Evolutionary conservation across 495 filamentous ascomycete genomes (phyloP).

Genomic region (Penicillium goetzii): DNA sequence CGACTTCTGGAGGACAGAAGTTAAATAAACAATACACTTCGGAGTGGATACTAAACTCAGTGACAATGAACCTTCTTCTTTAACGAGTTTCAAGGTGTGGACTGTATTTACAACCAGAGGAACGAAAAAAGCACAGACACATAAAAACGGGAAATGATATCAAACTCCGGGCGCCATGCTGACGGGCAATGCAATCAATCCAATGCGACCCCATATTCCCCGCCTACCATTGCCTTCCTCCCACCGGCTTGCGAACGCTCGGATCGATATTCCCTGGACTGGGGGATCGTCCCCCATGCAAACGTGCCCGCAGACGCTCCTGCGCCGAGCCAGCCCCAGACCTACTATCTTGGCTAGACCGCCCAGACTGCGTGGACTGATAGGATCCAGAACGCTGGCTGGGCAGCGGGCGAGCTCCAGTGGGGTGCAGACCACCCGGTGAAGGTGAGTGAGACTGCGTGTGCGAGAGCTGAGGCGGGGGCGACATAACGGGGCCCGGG

Average conservation of each 20-base stretch:
- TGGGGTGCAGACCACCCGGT: constrained; percentile 38
- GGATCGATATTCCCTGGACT: constrained; percentile 42
- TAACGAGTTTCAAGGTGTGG: neutral
- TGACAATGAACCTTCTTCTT: neutral
- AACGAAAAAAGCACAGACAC: neutral
- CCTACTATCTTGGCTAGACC: constrained; percentile 48
- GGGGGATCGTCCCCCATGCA: constrained; percentile 59
- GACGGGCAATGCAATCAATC: constrained; percentile 24
- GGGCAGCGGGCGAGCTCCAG: constrained; percentile 61
- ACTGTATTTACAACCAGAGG: constrained; percentile 7
- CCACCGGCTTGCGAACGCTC: constrained; percentile 43
- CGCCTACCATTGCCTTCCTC: constrained; percentile 26
- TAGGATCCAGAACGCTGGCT: constrained; percentile 75
- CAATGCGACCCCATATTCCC: constrained; percentile 10
- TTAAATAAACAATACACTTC: neutral
- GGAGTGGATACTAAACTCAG: neutral
- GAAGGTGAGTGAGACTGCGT: constrained; percentile 26
- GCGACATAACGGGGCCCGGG: constrained; percentile 23
- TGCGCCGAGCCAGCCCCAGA: constrained; percentile 58
- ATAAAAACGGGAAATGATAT: constrained; percentile 7
- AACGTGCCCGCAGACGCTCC: constrained; percentile 67
- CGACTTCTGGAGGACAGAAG: neutral
- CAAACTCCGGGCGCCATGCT: constrained; percentile 33
- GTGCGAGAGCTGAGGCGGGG: constrained; percentile 21
- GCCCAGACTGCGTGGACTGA: constrained; percentile 51